Percentiles rank a stretch among this genome's conserved stretches.
phyloP scores from a whole-genome alignment of 2,329 filamentous ascomycete species.

The Grosmannia serpens region DNA sequence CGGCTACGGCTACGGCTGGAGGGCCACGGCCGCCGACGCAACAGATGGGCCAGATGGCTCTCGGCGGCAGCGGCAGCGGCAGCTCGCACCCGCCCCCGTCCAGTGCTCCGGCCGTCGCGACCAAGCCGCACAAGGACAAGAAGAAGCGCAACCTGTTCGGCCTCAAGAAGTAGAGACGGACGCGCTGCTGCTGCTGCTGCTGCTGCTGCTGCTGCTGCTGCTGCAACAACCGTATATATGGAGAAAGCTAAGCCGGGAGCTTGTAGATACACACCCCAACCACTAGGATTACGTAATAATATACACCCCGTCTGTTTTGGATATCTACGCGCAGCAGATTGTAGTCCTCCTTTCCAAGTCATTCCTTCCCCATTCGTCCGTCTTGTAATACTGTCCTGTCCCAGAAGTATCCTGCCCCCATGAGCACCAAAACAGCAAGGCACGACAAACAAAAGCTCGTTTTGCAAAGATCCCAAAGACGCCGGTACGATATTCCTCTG shows the following conservation, averaged over 20 bases:
- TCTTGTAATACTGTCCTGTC: too few relatives aligned
- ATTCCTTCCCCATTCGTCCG: neutral
- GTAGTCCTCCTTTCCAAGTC: too few relatives aligned
- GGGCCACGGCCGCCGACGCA: constrained; percentile 36
- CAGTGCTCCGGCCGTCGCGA: constrained; percentile 12
- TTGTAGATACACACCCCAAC: neutral
- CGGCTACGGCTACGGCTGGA: constrained; percentile 21
- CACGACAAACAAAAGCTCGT: neutral
- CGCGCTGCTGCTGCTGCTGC: neutral
- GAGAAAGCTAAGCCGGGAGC: neutral
- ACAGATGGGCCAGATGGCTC: constrained; percentile 43
- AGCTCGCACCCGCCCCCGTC: constrained; percentile 4
- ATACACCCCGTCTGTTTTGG: neutral
- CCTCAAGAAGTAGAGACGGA: constrained; percentile 18
- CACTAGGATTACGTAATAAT: neutral
- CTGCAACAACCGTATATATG: neutral
- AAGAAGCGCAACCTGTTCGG: constrained; percentile 24
- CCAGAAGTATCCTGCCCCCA: too few relatives aligned
- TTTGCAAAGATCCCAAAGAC: neutral
- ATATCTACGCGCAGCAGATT: too few relatives aligned
- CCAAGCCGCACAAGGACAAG: constrained; percentile 34
- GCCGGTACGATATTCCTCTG: neutral
- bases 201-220: too few relatives aligned
- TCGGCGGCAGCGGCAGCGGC: constrained; percentile 23
- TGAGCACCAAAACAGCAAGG: neutral